Conservation (phyloP, 2,329 filamentous ascomycete species). For the Metarhizium album region DNA sequence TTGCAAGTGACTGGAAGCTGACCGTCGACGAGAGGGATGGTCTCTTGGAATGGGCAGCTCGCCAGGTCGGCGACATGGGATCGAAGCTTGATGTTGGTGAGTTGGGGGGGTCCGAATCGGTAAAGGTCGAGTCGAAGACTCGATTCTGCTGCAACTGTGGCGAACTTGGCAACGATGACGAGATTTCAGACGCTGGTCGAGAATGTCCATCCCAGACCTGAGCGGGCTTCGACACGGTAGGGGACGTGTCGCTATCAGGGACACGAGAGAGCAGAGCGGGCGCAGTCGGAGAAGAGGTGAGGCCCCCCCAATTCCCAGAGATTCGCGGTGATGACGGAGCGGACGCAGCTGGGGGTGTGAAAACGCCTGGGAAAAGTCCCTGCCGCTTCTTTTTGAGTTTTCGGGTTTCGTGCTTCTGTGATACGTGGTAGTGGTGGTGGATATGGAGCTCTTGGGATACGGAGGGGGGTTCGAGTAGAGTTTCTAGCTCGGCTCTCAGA, state of each 20-base stretch:
- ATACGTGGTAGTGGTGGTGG: constrained; percentile 84
- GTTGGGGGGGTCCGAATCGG: constrained; percentile 55
- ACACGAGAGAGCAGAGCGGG: constrained; percentile 31
- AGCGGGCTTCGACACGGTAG: constrained; percentile 30
- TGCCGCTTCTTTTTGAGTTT: constrained; percentile 64
- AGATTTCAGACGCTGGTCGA: constrained; percentile 52
- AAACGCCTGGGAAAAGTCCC: constrained; percentile 47
- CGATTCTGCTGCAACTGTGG: constrained; percentile 63
- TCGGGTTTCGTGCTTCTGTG: constrained; percentile 48
- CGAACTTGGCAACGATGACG: constrained; percentile 71
- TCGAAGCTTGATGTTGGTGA: constrained; percentile 71
- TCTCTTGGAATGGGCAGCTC: constrained; percentile 40
- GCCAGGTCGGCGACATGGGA: constrained; percentile 54
- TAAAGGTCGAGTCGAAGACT: constrained; percentile 62
- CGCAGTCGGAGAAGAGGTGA: constrained; percentile 27
- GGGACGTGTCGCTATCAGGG: constrained; percentile 37
- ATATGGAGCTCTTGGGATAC: constrained; percentile 72
- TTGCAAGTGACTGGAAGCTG: constrained; percentile 31
- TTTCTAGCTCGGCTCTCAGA: constrained; percentile 61
- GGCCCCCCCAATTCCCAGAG: constrained; percentile 27
- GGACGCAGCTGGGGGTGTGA: constrained; percentile 42
- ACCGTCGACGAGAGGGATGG: constrained; percentile 44
- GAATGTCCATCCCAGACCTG: constrained; percentile 40
- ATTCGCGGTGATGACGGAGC: constrained; percentile 24
- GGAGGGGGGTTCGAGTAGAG: constrained; percentile 25